Percentiles rank a stretch among this genome's conserved stretches.
Conservation (phyloP, 257 asterid species). For the Phtheirospermum japonicum region DNA sequence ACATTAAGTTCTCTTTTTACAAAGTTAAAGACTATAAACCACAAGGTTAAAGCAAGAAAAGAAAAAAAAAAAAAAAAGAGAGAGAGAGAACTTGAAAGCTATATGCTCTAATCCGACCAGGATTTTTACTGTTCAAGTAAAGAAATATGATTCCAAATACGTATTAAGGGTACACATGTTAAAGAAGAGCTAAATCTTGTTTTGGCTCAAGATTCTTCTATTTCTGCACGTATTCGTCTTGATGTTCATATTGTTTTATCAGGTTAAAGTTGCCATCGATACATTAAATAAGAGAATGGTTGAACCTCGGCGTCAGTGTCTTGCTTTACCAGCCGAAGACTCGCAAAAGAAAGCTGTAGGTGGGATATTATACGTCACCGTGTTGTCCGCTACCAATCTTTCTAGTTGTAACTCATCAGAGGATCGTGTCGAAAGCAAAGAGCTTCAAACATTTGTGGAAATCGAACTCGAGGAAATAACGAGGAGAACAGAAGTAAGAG, state of each 20-base stretch:
- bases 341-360: slow-evolving; percentile 77
- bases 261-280: slow-evolving; percentile 80
- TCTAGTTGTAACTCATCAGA: slow-evolving; percentile 48
- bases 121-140: too few relatives aligned
- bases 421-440: slow-evolving; percentile 42
- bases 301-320: slow-evolving; percentile 92
- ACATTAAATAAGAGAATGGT: slow-evolving; percentile 85
- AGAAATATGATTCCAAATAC: too few relatives aligned
- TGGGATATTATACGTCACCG: slow-evolving; percentile 63
- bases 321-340: slow-evolving; percentile 72
- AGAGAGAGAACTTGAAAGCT: too few relatives aligned
- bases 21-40: too few relatives aligned
- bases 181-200: not conserved
- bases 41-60: too few relatives aligned
- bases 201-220: not conserved
- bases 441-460: slow-evolving; percentile 78
- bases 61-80: too few relatives aligned
- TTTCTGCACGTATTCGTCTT: not conserved
- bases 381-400: slow-evolving; percentile 63
- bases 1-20: too few relatives aligned
- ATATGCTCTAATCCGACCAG: too few relatives aligned
- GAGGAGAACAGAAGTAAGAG: slow-evolving; percentile 59
- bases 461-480: slow-evolving; percentile 84
- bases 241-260: slow-evolving; percentile 23
- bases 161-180: too few relatives aligned